Evolutionary conservation across 345 rosid genomes (phyloP).

Genomic region (Eucalyptus pumila): DNA sequence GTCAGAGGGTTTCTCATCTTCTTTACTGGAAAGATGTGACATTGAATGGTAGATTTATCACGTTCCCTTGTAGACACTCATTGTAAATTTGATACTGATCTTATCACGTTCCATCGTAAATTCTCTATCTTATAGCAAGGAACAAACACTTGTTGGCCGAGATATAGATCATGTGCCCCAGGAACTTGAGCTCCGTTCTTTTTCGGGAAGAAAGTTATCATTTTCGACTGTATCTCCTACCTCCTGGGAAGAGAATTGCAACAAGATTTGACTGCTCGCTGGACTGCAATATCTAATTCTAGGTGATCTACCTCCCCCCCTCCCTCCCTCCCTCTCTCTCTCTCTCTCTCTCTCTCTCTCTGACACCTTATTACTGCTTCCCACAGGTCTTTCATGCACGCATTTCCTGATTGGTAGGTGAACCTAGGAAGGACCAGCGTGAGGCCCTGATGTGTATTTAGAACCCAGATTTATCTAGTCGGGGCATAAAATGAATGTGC

Average conservation of each 20-base stretch:
- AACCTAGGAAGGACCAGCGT: neutral
- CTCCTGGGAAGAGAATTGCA: neutral
- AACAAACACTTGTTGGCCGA: conserved; percentile 61
- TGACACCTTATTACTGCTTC: neutral
- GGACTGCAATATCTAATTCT: neutral
- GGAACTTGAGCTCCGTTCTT: conserved; percentile 9
- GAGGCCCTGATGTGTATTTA: neutral
- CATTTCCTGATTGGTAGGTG: neutral
- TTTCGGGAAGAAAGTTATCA: neutral
- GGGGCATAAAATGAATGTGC: neutral
- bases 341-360: neutral
- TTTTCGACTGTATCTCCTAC: neutral
- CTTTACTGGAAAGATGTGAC: neutral
- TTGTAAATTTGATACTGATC: neutral
- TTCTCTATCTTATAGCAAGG: conserved; percentile 18
- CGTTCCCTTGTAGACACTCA: neutral
- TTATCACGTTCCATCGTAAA: neutral
- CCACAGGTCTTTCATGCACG: neutral
- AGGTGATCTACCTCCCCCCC: neutral
- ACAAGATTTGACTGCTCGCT: neutral
- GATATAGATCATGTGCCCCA: conserved; percentile 21
- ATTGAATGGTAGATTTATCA: neutral
- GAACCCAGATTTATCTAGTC: neutral
- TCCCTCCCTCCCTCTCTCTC: accelerated
- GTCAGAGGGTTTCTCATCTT: neutral